Evolutionary conservation across 345 rosid species (phyloP).

Genomic region (Rhizophora mangle): DNA sequence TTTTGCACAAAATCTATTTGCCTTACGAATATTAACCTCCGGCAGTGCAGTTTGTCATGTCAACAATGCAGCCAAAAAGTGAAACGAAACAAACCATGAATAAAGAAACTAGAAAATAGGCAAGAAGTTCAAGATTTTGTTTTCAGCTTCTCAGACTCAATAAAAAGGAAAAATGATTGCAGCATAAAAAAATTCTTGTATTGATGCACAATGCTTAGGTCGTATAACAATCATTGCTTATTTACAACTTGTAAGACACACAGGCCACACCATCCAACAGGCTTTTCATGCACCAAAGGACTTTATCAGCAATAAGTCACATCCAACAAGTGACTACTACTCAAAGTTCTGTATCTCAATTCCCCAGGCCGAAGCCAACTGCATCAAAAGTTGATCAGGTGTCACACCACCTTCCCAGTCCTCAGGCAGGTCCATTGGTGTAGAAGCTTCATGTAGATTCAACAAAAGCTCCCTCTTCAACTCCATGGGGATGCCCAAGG

Average conservation of each 20-base stretch:
- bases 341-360: conserved; percentile 74
- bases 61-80: too few relatives aligned
- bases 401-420: conserved; percentile 94
- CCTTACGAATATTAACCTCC: too few relatives aligned
- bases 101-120: too few relatives aligned
- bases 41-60: too few relatives aligned
- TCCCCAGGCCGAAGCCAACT: conserved; percentile 88
- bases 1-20: neutral
- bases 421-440: conserved; percentile 69
- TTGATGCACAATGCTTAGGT: neutral
- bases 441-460: conserved; percentile 73
- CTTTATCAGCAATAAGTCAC: too few relatives aligned
- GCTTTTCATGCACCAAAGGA: neutral
- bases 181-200: neutral
- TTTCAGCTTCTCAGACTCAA: too few relatives aligned
- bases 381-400: conserved; percentile 78
- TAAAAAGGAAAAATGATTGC: too few relatives aligned
- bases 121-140: too few relatives aligned
- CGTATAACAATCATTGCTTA: neutral
- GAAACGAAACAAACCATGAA: too few relatives aligned
- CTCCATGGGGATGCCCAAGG: conserved; percentile 66
- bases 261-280: neutral
- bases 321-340: conserved; percentile 16
- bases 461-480: conserved; percentile 76
- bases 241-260: conserved; percentile 3